phyloP scores from a whole-genome alignment of 768 basidiomycete genomes.

The Exidia glandulosa region DNA sequence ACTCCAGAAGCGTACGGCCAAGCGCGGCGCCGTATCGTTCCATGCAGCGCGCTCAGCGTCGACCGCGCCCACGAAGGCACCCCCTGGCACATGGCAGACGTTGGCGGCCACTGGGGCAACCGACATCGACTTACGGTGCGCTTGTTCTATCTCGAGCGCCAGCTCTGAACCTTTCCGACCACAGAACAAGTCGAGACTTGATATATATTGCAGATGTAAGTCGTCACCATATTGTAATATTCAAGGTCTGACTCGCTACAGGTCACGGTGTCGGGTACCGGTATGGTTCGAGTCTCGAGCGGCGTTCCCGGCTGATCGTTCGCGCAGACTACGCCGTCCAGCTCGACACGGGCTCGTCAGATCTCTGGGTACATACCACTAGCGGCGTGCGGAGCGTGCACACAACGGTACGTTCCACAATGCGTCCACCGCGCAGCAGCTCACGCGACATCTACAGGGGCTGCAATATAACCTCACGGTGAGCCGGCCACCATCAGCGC shows the following conservation, averaged over 20 bases:
- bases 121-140: constrained; percentile 36
- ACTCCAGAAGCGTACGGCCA: not conserved
- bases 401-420: constrained; percentile 19
- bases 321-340: constrained; percentile 59
- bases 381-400: constrained; percentile 15
- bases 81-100: not conserved
- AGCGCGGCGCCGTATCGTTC: not conserved
- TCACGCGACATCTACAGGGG: constrained; percentile 20
- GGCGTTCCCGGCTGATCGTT: constrained; percentile 3
- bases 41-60: not conserved
- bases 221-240: constrained; percentile 6
- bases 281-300: constrained; percentile 27
- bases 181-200: constrained; percentile 62
- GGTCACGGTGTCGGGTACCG: constrained; percentile 54
- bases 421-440: constrained; percentile 11
- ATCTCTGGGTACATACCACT: constrained; percentile 50
- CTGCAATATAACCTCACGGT: constrained; percentile 54
- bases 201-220: constrained; percentile 71
- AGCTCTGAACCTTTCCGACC: constrained; percentile 8
- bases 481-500: constrained; percentile 11
- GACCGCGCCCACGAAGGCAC: not conserved
- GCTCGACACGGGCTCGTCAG: constrained; percentile 77
- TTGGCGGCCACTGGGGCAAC: not conserved
- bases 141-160: not conserved
- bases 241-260: constrained; percentile 16